phyloP scores from a whole-genome alignment of 2,329 filamentous ascomycete genomes.

The Akanthomyces uredinophilus region DNA sequence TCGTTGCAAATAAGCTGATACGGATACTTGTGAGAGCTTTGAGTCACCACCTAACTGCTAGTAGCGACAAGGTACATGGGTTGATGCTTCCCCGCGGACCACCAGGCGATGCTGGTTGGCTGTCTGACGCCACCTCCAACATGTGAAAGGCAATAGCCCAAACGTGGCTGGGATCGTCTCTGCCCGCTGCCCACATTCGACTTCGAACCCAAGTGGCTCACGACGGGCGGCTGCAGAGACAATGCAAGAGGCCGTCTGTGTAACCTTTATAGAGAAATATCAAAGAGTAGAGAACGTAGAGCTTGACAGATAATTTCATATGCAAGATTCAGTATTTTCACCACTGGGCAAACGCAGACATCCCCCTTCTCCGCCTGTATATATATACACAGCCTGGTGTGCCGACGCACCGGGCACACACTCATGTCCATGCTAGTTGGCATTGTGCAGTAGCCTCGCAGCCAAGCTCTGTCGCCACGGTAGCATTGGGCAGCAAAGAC shows the following conservation, averaged over 20 bases:
- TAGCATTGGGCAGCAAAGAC: slow-evolving; percentile 9
- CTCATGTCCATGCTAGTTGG: too few species aligned
- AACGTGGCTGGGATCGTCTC: slow-evolving; percentile 10
- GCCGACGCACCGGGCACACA: neutral
- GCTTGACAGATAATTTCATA: neutral
- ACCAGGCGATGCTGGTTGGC: neutral
- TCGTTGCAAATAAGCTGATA: too few species aligned
- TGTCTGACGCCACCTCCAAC: neutral
- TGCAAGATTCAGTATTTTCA: too few species aligned
- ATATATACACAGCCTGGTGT: neutral
- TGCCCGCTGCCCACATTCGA: neutral
- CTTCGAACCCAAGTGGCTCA: neutral
- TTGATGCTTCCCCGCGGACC: too few species aligned
- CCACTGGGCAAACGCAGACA: too few species aligned
- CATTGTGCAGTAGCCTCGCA: neutral
- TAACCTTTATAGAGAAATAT: too few species aligned
- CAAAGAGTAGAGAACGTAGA: neutral
- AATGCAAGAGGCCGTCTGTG: neutral
- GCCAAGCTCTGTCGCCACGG: neutral
- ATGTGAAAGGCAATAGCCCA: slow-evolving; percentile 6
- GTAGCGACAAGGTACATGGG: too few species aligned
- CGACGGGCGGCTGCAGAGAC: neutral
- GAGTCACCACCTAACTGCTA: too few species aligned
- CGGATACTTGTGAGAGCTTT: too few species aligned
- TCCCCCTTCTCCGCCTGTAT: too few species aligned